Percentiles rank a stretch among this genome's conserved stretches.
These are phyloP conservation scores for Tremella yokohamensis DNA, from an alignment of 768 basidiomycete genomes.

Conservation along the genomic window DNA sequence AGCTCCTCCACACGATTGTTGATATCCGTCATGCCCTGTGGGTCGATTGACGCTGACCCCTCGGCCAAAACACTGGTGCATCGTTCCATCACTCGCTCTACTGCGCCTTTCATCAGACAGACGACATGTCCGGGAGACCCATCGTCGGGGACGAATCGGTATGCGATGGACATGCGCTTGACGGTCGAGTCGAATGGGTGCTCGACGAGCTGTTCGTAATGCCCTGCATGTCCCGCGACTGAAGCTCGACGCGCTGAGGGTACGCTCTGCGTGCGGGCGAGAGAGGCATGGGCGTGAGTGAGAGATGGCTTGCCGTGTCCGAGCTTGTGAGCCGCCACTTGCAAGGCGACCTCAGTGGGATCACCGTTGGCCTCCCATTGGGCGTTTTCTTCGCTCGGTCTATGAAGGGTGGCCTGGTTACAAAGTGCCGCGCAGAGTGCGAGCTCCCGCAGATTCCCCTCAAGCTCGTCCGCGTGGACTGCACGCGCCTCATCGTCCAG, in stretches of 20 bases:
- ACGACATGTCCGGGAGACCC: constrained; percentile 26
- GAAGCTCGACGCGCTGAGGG: constrained; percentile 19
- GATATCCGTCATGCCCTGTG: constrained; percentile 31
- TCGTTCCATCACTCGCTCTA: constrained; percentile 58
- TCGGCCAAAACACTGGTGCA: constrained; percentile 46
- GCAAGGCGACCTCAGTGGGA: constrained; percentile 60
- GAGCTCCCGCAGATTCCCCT: constrained; percentile 42
- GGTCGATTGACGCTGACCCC: too few relatives aligned
- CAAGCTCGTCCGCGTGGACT: constrained; percentile 45
- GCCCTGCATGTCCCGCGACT: constrained; percentile 38
- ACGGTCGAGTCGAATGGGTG: constrained; percentile 58
- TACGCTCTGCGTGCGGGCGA: constrained; percentile 8
- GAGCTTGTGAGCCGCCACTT: constrained; percentile 59
- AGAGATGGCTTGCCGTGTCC: constrained; percentile 54
- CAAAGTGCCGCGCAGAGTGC: constrained; percentile 52
- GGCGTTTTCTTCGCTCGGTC: constrained; percentile 38
- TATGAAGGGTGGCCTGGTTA: constrained; percentile 53
- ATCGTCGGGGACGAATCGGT: constrained; percentile 30
- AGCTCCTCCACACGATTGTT: constrained; percentile 46
- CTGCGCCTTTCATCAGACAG: constrained; percentile 52
- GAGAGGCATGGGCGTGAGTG: constrained; percentile 32
- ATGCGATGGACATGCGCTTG: constrained; percentile 56
- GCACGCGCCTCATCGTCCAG: constrained; percentile 30
- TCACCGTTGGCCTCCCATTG: constrained; percentile 58
- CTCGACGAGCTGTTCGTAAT: constrained; percentile 52